These are phyloP conservation scores for Alternaria metachromatica DNA, from an alignment of 2,329 filamentous ascomycete genomes.

Conservation along the genomic window DNA sequence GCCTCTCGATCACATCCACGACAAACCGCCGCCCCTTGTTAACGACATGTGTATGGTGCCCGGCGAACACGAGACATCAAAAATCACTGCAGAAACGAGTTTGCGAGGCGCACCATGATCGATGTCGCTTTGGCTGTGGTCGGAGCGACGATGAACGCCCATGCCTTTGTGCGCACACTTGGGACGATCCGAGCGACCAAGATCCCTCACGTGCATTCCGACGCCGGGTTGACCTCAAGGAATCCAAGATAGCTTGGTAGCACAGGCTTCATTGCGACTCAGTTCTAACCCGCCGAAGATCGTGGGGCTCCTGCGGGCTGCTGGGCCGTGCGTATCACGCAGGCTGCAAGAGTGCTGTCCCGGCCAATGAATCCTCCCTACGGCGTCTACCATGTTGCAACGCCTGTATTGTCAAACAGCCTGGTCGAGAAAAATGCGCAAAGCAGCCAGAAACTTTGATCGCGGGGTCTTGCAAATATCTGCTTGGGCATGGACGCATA, in stretches of 20 bases:
- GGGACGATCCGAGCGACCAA: neutral
- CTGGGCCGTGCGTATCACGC: neutral
- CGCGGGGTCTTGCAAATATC: neutral
- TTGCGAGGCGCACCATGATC: neutral
- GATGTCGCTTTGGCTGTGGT: neutral
- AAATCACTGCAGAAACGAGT: neutral
- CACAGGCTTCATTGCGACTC: neutral
- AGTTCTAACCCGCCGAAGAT: neutral
- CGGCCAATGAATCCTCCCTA: neutral
- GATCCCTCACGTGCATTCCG: neutral
- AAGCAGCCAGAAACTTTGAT: neutral
- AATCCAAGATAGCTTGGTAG: neutral
- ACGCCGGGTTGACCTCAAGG: neutral
- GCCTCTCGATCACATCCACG: neutral
- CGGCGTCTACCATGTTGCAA: neutral
- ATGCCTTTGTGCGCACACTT: neutral
- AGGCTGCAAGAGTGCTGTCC: neutral
- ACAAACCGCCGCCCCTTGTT: neutral
- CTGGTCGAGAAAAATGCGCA: neutral
- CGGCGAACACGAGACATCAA: neutral
- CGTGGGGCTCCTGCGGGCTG: neutral
- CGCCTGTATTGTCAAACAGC: neutral
- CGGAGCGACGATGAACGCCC: neutral
- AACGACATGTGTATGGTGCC: neutral
- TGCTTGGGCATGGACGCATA: neutral